phyloP scores from a whole-genome alignment of 208 protist species.

The Acanthamoeba royreba region DNA sequence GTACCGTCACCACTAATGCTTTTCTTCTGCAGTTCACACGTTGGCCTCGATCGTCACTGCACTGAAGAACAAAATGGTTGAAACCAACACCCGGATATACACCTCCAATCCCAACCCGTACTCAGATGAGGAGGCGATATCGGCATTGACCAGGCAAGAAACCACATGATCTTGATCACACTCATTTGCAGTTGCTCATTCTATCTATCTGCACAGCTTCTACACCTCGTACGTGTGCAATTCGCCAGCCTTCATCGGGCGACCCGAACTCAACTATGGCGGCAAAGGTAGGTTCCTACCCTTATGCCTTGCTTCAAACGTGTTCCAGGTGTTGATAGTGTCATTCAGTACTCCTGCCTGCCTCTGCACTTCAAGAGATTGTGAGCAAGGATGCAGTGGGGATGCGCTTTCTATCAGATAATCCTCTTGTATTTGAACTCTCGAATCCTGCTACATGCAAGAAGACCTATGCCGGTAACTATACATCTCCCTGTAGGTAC shows the following conservation, averaged over 20 bases:
- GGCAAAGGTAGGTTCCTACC: not conserved
- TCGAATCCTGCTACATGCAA: not conserved
- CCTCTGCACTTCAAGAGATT: conserved; percentile 12
- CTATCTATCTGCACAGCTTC: not conserved
- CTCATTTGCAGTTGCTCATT: not conserved
- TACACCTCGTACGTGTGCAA: not conserved
- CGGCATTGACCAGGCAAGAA: not conserved
- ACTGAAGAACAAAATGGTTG: not conserved
- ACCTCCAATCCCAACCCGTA: not conserved
- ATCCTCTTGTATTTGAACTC: conserved; percentile 8
- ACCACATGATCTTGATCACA: not conserved
- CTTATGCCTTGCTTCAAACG: not conserved
- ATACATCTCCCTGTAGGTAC: not conserved
- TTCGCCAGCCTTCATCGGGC: not conserved
- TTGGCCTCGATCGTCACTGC: not conserved
- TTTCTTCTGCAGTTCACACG: not conserved
- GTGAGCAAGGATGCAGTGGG: conserved; percentile 1
- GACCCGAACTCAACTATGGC: not conserved
- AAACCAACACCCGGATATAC: not conserved
- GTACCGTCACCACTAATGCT: not conserved
- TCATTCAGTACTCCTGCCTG: not conserved
- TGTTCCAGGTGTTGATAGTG: not conserved
- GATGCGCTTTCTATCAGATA: not conserved
- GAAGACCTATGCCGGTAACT: not conserved
- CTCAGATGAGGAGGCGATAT: not conserved